These are phyloP conservation scores for Hortaea werneckii DNA, from an alignment of 2,329 filamentous ascomycete genomes.

Conservation along the genomic window DNA sequence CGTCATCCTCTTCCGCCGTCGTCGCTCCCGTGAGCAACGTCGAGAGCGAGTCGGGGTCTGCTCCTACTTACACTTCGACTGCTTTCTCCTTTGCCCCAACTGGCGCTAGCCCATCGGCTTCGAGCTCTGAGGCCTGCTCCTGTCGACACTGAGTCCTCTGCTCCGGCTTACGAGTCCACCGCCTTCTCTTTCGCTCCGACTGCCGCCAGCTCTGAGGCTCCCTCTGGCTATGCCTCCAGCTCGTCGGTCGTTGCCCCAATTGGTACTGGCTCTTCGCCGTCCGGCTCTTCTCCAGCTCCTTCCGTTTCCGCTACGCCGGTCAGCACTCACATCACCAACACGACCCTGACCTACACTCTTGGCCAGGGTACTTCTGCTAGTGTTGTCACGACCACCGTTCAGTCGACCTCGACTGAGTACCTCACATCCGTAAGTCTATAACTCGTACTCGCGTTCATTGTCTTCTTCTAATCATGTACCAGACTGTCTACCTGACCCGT, in stretches of 20 bases:
- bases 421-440: constrained; percentile 10
- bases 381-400: constrained; percentile 25
- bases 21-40: constrained; percentile 1
- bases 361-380: constrained; percentile 24
- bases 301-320: neutral
- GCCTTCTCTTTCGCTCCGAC: constrained; percentile 4
- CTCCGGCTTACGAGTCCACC: constrained; percentile 1
- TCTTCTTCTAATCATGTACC: neutral
- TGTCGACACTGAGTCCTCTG: constrained; percentile 5
- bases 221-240: neutral
- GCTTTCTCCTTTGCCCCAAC: constrained; percentile 3
- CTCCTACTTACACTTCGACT: constrained; percentile 1
- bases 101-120: constrained; percentile 2
- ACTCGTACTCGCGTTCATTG: too few relatives aligned
- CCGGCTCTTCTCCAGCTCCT: constrained; percentile 1
- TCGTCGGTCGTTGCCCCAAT: neutral
- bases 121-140: constrained; percentile 6
- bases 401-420: constrained; percentile 25
- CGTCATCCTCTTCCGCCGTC: constrained; percentile 1
- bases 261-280: neutral
- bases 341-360: constrained; percentile 27
- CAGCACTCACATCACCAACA: constrained; percentile 19
- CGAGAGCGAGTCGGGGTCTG: neutral
- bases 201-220: neutral
- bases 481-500: constrained; percentile 19